Evolutionary conservation across 495 filamentous ascomycete genomes (phyloP).

Genomic region (Evernia prunastri): DNA sequence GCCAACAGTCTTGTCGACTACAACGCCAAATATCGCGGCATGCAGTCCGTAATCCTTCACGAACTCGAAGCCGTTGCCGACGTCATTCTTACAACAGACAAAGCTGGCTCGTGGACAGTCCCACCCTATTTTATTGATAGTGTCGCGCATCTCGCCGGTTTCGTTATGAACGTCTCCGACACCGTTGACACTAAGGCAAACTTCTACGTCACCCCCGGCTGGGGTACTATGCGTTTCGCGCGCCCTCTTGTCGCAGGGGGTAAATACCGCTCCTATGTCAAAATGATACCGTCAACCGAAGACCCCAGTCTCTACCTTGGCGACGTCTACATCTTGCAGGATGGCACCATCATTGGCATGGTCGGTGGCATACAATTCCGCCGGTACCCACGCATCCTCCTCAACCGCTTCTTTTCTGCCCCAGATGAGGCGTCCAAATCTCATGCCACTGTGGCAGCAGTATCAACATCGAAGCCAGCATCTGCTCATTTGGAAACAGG

Average conservation of each 20-base stretch:
- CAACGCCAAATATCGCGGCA: conserved; percentile 49
- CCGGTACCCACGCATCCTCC: no score
- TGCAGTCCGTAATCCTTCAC: no score
- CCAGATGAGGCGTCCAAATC: no score
- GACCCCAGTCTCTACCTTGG: no score
- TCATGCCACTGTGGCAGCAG: no score
- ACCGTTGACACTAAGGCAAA: conserved; percentile 39
- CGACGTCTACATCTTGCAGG: conserved; percentile 49
- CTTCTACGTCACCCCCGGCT: conserved; percentile 43
- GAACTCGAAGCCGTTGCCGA: no score
- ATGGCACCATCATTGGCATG: conserved; percentile 37
- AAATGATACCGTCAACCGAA: conserved; percentile 42
- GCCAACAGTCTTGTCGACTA: conserved; percentile 60
- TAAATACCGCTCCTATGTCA: conserved; percentile 38
- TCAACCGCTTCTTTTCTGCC: no score
- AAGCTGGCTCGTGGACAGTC: no score
- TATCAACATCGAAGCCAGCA: no score
- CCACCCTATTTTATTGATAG: conserved; percentile 49
- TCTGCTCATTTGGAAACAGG: no score
- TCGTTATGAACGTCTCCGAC: conserved; percentile 49
- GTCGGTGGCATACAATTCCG: conserved; percentile 34
- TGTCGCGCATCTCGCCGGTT: conserved; percentile 45
- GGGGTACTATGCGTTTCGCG: conserved; percentile 36
- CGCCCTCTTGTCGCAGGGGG: conserved; percentile 21
- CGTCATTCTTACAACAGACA: conserved; percentile 36